A percentile compares a stretch with the other conserved stretches of the same genome.
Conservation (phyloP, 345 rosid genomes). For the Camelina laxa region DNA sequence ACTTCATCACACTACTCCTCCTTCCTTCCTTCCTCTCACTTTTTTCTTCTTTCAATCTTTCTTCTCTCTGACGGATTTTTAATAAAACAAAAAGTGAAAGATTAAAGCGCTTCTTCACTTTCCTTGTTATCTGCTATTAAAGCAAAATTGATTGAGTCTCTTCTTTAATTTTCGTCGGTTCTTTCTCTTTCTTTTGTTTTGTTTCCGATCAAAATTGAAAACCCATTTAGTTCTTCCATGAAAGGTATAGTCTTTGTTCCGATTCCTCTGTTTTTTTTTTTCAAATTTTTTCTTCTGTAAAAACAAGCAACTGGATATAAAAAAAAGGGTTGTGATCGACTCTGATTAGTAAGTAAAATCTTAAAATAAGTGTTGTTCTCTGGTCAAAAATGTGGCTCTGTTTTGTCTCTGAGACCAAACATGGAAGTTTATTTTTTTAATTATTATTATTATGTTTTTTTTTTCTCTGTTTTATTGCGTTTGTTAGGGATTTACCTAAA, state of each 20-base stretch:
- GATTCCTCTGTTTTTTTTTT: constrained; percentile 6
- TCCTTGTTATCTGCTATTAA: constrained; percentile 22
- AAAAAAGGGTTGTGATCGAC: constrained; percentile 15
- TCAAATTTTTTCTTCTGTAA: neutral
- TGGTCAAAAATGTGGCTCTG: constrained; percentile 1
- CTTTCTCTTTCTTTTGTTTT: constrained; percentile 1
- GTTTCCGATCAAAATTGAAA: constrained; percentile 22
- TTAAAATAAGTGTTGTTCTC: neutral
- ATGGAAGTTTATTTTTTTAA: neutral
- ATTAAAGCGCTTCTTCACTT: constrained; percentile 16
- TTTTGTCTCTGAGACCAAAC: neutral
- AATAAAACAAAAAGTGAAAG: neutral
- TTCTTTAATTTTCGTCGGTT: neutral
- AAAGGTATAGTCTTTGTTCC: constrained; percentile 30
- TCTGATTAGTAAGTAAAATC: neutral
- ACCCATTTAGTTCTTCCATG: constrained; percentile 21
- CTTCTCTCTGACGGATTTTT: constrained; percentile 14
- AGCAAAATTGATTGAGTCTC: neutral
- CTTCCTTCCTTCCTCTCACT: neutral
- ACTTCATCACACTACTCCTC: constrained; percentile 25
- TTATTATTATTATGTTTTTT: neutral
- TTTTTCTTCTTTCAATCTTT: neutral
- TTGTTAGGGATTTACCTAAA: constrained; percentile 25
- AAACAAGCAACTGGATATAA: neutral
- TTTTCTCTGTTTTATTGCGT: constrained; percentile 26